A percentile compares a stretch with the other conserved stretches of the same genome.
phyloP scores from a whole-genome alignment of 441 rosid genomes.

The Euphorbia neoarborescens region DNA sequence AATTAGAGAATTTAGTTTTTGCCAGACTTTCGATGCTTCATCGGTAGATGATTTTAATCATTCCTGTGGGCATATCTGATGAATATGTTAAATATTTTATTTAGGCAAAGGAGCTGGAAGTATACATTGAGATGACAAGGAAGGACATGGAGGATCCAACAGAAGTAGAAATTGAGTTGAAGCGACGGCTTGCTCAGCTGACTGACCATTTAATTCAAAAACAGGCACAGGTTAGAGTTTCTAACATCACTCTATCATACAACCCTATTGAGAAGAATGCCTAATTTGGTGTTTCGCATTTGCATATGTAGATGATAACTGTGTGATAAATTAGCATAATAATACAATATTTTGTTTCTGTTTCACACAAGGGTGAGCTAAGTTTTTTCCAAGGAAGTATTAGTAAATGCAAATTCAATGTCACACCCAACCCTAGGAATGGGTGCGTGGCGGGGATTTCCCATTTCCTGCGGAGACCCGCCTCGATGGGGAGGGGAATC shows the following conservation, averaged over 20 bases:
- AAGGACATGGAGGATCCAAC: constrained; percentile 85
- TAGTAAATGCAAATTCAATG: background rate
- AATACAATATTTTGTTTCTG: background rate
- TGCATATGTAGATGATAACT: background rate
- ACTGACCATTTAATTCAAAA: constrained; percentile 96
- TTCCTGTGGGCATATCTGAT: background rate
- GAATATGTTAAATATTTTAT: constrained; percentile 1
- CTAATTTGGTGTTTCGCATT: background rate
- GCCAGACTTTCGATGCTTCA: background rate
- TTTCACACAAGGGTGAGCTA: background rate
- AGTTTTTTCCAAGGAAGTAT: background rate
- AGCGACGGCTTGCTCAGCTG: constrained; percentile 73
- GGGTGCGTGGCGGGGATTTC: too few relatives aligned
- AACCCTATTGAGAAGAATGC: too few relatives aligned
- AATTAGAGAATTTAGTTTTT: background rate
- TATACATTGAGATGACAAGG: constrained; percentile 52
- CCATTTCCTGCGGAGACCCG: background rate
- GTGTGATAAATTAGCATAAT: background rate
- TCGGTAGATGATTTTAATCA: constrained; percentile 1
- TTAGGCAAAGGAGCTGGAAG: constrained; percentile 60
- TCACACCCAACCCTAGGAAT: background rate
- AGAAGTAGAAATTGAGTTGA: constrained; percentile 77
- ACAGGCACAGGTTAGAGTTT: constrained; percentile 71
- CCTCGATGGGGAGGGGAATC: too few relatives aligned
- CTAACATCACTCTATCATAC: constrained; percentile 9